These are phyloP conservation scores for Agrocybe pediades DNA, from an alignment of 768 basidiomycete species.

Conservation along the genomic window DNA sequence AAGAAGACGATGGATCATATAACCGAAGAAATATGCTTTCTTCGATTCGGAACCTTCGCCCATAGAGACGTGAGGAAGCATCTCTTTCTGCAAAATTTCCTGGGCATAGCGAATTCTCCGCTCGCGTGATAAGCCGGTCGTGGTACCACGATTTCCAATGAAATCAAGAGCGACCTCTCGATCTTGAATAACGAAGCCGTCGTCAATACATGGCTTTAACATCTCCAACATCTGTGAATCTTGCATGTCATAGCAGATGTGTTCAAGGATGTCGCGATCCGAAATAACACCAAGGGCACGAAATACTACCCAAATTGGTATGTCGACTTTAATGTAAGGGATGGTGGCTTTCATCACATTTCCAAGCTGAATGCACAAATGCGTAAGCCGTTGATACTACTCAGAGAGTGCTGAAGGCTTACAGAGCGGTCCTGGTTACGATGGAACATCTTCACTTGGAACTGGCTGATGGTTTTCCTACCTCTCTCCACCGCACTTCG, in stretches of 20 bases:
- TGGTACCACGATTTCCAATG: conserved; percentile 97
- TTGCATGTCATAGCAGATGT: conserved; percentile 97
- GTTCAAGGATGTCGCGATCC: conserved; percentile 95
- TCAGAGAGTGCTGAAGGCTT: conserved; percentile 31
- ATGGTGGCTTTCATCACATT: conserved; percentile 97
- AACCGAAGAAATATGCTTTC: conserved; percentile 99
- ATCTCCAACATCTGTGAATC: conserved; percentile 97
- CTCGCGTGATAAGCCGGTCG: conserved; percentile 88
- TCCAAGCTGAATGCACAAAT: conserved; percentile 55
- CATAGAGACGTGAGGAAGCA: conserved; percentile 97
- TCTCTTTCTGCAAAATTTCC: conserved; percentile 98
- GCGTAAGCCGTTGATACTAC: conserved; percentile 2
- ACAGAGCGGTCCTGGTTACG: conserved; percentile 87
- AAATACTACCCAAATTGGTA: conserved; percentile 99
- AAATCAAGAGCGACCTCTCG: conserved; percentile 97
- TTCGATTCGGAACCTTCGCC: conserved; percentile 94
- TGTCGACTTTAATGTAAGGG: conserved; percentile 97
- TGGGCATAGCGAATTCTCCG: conserved; percentile 95
- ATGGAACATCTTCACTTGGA: conserved; percentile 97
- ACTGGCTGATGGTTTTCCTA: conserved; percentile 96
- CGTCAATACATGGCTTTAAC: conserved; percentile 98
- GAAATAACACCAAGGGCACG: conserved; percentile 97
- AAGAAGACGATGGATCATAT: conserved; percentile 97
- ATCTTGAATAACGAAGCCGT: conserved; percentile 97
- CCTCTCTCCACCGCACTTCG: conserved; percentile 97